phyloP scores from a whole-genome alignment of 768 basidiomycete genomes.

The Leccinum arenicola region DNA sequence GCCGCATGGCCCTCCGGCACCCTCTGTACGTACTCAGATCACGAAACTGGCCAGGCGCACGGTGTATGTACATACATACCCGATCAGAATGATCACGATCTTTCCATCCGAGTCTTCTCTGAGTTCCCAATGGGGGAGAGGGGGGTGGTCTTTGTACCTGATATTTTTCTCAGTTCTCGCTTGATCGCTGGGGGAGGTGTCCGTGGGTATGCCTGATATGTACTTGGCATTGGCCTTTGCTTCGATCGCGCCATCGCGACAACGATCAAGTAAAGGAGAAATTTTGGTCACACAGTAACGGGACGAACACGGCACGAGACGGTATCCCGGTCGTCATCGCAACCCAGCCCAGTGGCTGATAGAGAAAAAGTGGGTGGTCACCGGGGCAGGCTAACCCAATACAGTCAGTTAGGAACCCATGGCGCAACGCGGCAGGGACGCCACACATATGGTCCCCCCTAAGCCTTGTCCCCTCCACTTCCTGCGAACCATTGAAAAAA shows the following conservation, averaged over 20 bases:
- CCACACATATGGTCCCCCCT: neutral
- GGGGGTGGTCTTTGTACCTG: conserved; percentile 20
- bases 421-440: neutral
- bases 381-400: neutral
- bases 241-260: neutral
- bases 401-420: neutral
- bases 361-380: neutral
- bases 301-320: conserved; percentile 25
- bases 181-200: neutral
- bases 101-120: conserved; percentile 6
- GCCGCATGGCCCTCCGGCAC: conserved; percentile 1
- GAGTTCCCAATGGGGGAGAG: conserved; percentile 1
- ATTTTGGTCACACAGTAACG: conserved; percentile 26
- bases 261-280: conserved; percentile 7
- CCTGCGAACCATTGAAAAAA: neutral
- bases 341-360: conserved; percentile 17
- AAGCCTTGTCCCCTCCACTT: neutral
- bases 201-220: conserved; percentile 1
- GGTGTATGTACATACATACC: neutral
- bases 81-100: conserved; percentile 8
- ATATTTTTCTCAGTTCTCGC: conserved; percentile 6
- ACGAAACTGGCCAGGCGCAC: neutral
- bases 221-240: conserved; percentile 1
- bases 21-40: conserved; percentile 10
- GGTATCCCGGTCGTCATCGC: conserved; percentile 31